A percentile compares a stretch with the other conserved stretches of the same genome.
Conservation (phyloP, 805 yeast genomes). For the Metschnikowia anglica region DNA sequence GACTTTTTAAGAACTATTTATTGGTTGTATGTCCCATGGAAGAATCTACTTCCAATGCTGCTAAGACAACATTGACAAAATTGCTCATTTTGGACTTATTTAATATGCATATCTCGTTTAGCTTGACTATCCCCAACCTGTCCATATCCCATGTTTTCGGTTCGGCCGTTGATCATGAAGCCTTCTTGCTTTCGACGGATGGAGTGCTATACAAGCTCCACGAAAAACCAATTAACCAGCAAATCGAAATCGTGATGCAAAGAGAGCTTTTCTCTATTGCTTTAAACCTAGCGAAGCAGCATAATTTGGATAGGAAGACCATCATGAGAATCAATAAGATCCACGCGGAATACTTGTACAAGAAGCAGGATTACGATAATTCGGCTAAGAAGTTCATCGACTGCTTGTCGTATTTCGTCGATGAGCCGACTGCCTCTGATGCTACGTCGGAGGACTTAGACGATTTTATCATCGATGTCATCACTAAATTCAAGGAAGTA, state of each 20-base stretch:
- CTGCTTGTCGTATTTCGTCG: constrained; percentile 29
- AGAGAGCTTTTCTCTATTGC: constrained; percentile 75
- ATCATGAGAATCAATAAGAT: constrained; percentile 33
- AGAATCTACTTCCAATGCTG: constrained; percentile 22
- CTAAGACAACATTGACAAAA: constrained; percentile 44
- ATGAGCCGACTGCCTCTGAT: not conserved
- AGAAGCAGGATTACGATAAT: constrained; percentile 60
- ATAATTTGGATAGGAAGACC: constrained; percentile 30
- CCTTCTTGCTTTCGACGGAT: constrained; percentile 67
- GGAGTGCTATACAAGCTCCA: constrained; percentile 69
- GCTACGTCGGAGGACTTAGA: constrained; percentile 21
- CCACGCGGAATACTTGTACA: constrained; percentile 73
- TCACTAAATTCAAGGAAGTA: constrained; percentile 75
- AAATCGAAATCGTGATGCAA: constrained; percentile 64
- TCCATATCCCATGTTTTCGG: constrained; percentile 58
- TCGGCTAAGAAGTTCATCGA: constrained; percentile 75
- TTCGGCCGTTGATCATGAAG: constrained; percentile 47
- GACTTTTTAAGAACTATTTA: constrained; percentile 52
- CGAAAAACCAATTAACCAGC: constrained; percentile 66
- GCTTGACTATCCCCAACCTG: constrained; percentile 60
- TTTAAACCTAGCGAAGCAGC: constrained; percentile 56
- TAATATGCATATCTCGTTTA: constrained; percentile 70
- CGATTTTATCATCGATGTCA: constrained; percentile 60
- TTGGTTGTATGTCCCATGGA: constrained; percentile 53
- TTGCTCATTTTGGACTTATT: constrained; percentile 65